A percentile compares a stretch with the other conserved stretches of the same genome.
phyloP scores from a whole-genome alignment of 192 early-diverging fungal genomes.

The Oehlia diaphana region DNA sequence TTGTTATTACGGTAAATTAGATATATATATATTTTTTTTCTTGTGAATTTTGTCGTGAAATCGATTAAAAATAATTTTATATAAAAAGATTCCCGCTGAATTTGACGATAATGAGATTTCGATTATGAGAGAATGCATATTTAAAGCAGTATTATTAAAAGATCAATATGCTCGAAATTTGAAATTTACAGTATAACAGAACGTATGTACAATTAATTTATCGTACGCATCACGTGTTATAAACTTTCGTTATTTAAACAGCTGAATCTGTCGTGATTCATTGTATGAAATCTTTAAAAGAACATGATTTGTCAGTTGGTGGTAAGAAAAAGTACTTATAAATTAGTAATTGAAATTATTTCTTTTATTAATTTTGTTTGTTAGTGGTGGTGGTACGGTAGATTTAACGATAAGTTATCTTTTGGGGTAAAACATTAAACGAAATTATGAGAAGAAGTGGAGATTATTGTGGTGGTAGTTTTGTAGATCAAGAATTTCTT shows the following conservation, averaged over 20 bases:
- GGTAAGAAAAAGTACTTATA: neutral
- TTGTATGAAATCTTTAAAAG: neutral
- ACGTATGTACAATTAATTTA: neutral
- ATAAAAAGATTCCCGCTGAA: neutral
- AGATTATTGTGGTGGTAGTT: neutral
- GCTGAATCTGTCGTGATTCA: conserved; percentile 7
- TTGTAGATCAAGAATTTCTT: conserved; percentile 4
- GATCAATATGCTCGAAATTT: neutral
- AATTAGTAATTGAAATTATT: too few relatives aligned
- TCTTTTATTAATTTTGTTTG: neutral
- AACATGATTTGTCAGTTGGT: neutral
- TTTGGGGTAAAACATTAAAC: neutral
- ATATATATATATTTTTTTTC: neutral
- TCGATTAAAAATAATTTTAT: neutral
- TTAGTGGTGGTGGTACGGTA: conserved; percentile 52
- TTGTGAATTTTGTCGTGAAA: too few relatives aligned
- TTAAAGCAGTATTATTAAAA: too few relatives aligned
- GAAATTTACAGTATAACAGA: neutral
- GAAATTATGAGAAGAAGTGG: neutral
- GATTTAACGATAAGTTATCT: conserved; percentile 43
- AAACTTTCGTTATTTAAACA: neutral
- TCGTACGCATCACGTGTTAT: neutral
- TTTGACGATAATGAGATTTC: neutral
- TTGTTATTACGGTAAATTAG: too few relatives aligned
- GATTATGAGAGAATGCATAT: neutral